Percentiles rank a stretch among this genome's conserved stretches.
These are phyloP conservation scores for Penicillium salamii DNA, from an alignment of 495 filamentous ascomycete species.

Conservation along the genomic window DNA sequence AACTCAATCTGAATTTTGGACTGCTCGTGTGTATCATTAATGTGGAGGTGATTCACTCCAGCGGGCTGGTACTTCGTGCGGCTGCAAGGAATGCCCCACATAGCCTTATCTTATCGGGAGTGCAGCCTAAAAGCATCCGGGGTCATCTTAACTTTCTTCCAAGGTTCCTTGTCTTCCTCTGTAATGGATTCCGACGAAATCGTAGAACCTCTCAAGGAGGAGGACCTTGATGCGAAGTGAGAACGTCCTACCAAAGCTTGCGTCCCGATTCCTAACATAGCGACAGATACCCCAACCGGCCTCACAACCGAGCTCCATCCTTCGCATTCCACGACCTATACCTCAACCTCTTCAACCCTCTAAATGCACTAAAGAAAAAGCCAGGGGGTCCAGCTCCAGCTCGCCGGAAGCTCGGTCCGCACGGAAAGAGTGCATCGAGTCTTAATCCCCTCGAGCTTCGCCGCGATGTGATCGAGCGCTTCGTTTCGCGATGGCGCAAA, in stretches of 20 bases:
- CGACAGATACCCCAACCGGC: conserved; percentile 76
- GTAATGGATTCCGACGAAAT: conserved; percentile 51
- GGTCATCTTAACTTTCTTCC: conserved; percentile 21
- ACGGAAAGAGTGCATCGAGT: conserved; percentile 46
- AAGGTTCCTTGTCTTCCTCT: conserved; percentile 8
- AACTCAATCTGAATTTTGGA: not conserved
- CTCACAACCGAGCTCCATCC: conserved; percentile 73
- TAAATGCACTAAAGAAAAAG: conserved; percentile 80
- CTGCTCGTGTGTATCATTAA: not conserved
- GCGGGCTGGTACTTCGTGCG: not conserved
- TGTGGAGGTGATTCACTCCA: too few relatives aligned
- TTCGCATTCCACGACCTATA: conserved; percentile 82
- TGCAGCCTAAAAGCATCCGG: conserved; percentile 32
- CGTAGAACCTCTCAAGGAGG: conserved; percentile 18
- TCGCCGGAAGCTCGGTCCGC: conserved; percentile 53
- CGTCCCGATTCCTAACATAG: conserved; percentile 21
- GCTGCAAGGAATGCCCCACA: not conserved
- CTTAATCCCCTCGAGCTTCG: conserved; percentile 79
- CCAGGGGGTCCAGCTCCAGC: conserved; percentile 49
- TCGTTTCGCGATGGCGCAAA: conserved; percentile 83
- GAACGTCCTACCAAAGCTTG: not conserved
- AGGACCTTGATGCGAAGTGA: conserved; percentile 67
- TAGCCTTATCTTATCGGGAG: conserved; percentile 25
- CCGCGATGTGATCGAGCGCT: conserved; percentile 82
- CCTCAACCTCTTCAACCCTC: conserved; percentile 75